A percentile compares a stretch with the other conserved stretches of the same genome.
These are phyloP conservation scores for Talaromyces albobiverticillius DNA, from an alignment of 2,329 filamentous ascomycete species.

Conservation along the genomic window DNA sequence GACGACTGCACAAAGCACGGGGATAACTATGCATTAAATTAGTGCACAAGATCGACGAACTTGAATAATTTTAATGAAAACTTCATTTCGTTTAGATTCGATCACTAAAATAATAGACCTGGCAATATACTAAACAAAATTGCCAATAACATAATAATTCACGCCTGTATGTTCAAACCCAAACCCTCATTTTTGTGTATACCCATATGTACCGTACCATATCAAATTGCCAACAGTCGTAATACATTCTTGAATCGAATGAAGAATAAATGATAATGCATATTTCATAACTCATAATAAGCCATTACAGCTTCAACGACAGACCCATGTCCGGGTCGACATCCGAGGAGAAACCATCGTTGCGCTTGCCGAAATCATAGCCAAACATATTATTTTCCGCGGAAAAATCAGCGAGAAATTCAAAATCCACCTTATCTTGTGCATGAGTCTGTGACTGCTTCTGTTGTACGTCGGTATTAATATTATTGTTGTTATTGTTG, in stretches of 20 bases:
- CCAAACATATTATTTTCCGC: conserved; percentile 3
- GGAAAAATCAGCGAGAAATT: conserved; percentile 6
- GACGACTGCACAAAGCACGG: too few species aligned
- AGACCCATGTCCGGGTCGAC: conserved; percentile 11
- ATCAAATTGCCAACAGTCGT: not conserved
- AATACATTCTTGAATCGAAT: not conserved
- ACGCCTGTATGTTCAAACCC: not conserved
- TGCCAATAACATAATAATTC: too few species aligned
- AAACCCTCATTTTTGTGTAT: not conserved
- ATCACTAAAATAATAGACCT: too few species aligned
- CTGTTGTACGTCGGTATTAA: not conserved
- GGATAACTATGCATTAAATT: too few species aligned
- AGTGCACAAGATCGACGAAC: too few species aligned
- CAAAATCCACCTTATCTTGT: conserved; percentile 6
- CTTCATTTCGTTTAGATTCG: too few species aligned
- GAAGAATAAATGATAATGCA: not conserved
- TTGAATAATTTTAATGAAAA: too few species aligned
- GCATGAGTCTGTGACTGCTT: not conserved
- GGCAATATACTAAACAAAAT: too few species aligned
- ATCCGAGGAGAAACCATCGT: conserved; percentile 8
- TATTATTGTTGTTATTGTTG: not conserved
- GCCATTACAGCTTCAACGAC: conserved; percentile 5
- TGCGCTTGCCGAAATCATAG: conserved; percentile 10
- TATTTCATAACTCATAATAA: not conserved
- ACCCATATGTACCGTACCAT: not conserved